A percentile compares a stretch with the other conserved stretches of the same genome.
phyloP scores from a whole-genome alignment of 2,329 filamentous ascomycete genomes.

The Geosmithia flava region DNA sequence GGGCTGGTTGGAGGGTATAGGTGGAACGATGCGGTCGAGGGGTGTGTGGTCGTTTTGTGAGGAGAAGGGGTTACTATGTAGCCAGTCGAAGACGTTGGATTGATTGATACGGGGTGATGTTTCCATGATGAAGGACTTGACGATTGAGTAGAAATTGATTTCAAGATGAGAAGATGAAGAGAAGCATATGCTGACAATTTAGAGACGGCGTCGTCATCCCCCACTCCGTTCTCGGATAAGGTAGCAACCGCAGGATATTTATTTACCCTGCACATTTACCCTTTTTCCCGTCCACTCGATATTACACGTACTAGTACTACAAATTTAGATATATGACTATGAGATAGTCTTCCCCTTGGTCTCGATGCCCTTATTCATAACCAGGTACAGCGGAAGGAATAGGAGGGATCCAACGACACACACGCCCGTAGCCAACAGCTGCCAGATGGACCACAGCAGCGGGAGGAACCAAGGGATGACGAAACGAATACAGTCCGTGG shows the following conservation, averaged over 20 bases:
- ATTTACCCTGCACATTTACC: too few relatives aligned
- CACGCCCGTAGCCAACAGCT: slow-evolving; percentile 50
- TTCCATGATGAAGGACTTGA: not conserved
- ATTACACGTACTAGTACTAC: too few relatives aligned
- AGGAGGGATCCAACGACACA: slow-evolving; percentile 48
- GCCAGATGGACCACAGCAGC: slow-evolving; percentile 43
- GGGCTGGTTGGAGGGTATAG: slow-evolving; percentile 16
- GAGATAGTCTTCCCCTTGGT: not conserved
- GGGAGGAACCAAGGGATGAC: slow-evolving; percentile 46
- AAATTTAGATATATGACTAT: too few relatives aligned
- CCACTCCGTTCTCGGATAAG: too few relatives aligned
- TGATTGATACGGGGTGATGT: not conserved
- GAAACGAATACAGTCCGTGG: slow-evolving; percentile 65
- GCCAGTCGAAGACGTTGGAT: slow-evolving; percentile 21
- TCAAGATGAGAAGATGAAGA: too few relatives aligned
- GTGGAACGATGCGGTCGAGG: slow-evolving; percentile 14
- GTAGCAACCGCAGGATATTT: too few relatives aligned
- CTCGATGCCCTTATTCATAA: slow-evolving; percentile 12
- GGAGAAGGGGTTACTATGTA: slow-evolving; percentile 23
- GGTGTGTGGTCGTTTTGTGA: slow-evolving; percentile 15
- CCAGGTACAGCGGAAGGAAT: slow-evolving; percentile 19
- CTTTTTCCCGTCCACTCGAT: too few relatives aligned
- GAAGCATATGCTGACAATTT: too few relatives aligned
- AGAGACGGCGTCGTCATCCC: too few relatives aligned
- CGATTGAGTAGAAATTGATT: too few relatives aligned